Evolutionary conservation across 2,329 filamentous ascomycete species (phyloP).

Genomic region (Microsporum ferrugineum): DNA sequence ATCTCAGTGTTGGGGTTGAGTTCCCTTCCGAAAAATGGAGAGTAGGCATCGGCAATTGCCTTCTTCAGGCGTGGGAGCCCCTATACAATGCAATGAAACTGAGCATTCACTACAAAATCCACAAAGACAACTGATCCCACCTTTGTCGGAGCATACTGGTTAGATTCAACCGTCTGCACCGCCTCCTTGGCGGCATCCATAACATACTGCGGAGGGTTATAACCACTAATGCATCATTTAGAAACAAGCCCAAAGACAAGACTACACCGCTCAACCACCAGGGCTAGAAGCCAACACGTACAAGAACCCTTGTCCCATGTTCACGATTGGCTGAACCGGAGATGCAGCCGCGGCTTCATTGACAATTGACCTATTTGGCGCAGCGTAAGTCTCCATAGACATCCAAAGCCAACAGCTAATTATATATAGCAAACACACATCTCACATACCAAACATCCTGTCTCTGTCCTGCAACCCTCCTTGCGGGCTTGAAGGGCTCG

Average conservation of each 20-base stretch:
- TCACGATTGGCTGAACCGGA: slow-evolving; percentile 54
- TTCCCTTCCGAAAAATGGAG: slow-evolving; percentile 69
- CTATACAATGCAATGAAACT: slow-evolving; percentile 20
- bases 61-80: slow-evolving; percentile 84
- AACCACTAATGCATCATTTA: slow-evolving; percentile 44
- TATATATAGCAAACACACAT: background rate
- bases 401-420: background rate
- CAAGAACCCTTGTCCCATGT: slow-evolving; percentile 56
- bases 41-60: slow-evolving; percentile 85
- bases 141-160: slow-evolving; percentile 95
- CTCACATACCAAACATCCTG: slow-evolving; percentile 39
- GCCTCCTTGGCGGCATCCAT: slow-evolving; percentile 83
- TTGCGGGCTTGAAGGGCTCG: slow-evolving; percentile 37
- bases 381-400: background rate
- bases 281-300: slow-evolving; percentile 23
- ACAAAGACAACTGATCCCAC: slow-evolving; percentile 22
- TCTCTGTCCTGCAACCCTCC: slow-evolving; percentile 39
- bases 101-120: background rate
- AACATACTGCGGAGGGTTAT: slow-evolving; percentile 87
- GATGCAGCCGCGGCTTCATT: slow-evolving; percentile 56
- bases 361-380: slow-evolving; percentile 47
- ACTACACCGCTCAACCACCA: background rate
- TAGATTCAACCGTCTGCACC: slow-evolving; percentile 85
- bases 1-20: slow-evolving; percentile 86
- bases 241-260: background rate